Evolutionary conservation across 371 early-diverging fungal species (phyloP).

Genomic region (Parasitella parasitica): DNA sequence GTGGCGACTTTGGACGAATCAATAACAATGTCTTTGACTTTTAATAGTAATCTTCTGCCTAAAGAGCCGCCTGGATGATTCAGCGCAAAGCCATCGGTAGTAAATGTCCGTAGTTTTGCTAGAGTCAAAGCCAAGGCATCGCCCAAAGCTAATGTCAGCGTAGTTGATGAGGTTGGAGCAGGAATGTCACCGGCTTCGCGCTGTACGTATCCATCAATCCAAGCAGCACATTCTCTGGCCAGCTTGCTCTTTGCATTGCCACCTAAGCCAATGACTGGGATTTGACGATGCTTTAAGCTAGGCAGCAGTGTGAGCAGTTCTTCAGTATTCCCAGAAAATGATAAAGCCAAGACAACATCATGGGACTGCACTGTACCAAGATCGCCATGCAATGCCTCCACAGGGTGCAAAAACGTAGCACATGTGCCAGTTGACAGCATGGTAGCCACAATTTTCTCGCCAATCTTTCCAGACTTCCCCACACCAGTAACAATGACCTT

Average conservation of each 20-base stretch:
- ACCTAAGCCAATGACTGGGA: conserved; percentile 58
- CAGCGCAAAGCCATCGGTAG: conserved; percentile 54
- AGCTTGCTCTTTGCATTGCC: conserved; percentile 51
- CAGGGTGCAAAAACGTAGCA: conserved; percentile 61
- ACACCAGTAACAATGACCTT: conserved; percentile 67
- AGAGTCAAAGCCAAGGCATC: conserved; percentile 61
- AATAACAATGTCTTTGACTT: conserved; percentile 38
- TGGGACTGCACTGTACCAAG: conserved; percentile 51
- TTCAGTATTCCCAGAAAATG: conserved; percentile 65
- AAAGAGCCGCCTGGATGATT: conserved; percentile 68
- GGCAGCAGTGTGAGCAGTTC: conserved; percentile 53
- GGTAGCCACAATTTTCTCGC: conserved; percentile 66
- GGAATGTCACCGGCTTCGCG: conserved; percentile 50
- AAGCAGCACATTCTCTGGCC: conserved; percentile 56
- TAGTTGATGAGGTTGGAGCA: conserved; percentile 65
- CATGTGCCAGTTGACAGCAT: conserved; percentile 59
- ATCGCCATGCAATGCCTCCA: conserved; percentile 69
- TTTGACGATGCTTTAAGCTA: conserved; percentile 42
- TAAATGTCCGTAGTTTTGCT: conserved; percentile 49
- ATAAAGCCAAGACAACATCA: conserved; percentile 61
- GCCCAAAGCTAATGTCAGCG: conserved; percentile 60
- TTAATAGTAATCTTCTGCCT: conserved; percentile 45
- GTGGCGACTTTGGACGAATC: conserved; percentile 26
- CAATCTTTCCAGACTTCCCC: conserved; percentile 66
- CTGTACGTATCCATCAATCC: conserved; percentile 58